phyloP scores from a whole-genome alignment of 257 asterid genomes.

The Petunia axillaris region DNA sequence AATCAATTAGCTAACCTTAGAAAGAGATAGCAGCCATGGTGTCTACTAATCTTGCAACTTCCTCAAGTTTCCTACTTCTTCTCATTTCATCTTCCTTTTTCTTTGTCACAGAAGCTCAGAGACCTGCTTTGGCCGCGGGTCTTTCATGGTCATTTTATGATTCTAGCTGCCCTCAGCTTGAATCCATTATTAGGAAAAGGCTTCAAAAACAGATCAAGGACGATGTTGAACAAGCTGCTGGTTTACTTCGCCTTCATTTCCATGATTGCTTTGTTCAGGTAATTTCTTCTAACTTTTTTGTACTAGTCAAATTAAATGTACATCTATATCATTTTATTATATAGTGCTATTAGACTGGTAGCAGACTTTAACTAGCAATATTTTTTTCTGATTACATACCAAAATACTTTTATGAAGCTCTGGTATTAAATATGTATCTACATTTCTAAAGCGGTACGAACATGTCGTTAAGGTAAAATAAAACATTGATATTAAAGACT shows the following conservation, averaged over 20 bases:
- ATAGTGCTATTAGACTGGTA: too few relatives aligned
- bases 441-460: too few relatives aligned
- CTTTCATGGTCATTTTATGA: constrained; percentile 57
- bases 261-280: constrained; percentile 79
- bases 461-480: too few relatives aligned
- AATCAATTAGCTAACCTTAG: background rate
- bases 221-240: constrained; percentile 74
- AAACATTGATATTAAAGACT: too few relatives aligned
- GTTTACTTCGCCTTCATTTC: constrained; percentile 75
- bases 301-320: too few relatives aligned
- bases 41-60: background rate
- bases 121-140: constrained; percentile 44
- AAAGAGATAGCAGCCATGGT: background rate
- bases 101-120: constrained; percentile 38
- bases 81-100: constrained; percentile 28
- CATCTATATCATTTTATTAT: too few relatives aligned
- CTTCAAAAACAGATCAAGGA: constrained; percentile 47
- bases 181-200: constrained; percentile 46
- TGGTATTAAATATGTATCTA: too few relatives aligned
- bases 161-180: constrained; percentile 55
- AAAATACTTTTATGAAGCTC: too few relatives aligned
- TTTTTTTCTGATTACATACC: too few relatives aligned
- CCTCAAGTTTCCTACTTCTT: constrained; percentile 10
- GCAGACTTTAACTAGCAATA: too few relatives aligned
- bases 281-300: background rate